phyloP scores from a whole-genome alignment of 345 rosid species.

The Pistacia atlantica region DNA sequence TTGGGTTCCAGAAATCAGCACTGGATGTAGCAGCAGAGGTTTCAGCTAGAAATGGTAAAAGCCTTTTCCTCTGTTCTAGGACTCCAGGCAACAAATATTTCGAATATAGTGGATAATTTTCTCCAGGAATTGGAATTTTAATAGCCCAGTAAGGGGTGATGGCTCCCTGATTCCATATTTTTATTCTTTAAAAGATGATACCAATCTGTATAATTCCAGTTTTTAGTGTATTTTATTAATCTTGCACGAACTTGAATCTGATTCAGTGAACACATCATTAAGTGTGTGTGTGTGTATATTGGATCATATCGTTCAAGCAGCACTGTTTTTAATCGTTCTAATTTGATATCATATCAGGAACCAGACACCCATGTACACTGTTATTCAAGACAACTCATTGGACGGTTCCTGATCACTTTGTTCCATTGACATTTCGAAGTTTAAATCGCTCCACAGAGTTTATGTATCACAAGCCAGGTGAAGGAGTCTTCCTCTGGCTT shows the following conservation, averaged over 20 bases:
- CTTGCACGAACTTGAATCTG: too few relatives aligned
- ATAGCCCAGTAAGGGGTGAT: too few relatives aligned
- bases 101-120: not conserved
- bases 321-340: not conserved
- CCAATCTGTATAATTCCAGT: too few relatives aligned
- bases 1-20: slow-evolving; percentile 46
- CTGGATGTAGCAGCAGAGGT: slow-evolving; percentile 37
- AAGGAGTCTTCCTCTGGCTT: slow-evolving; percentile 37
- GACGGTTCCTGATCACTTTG: slow-evolving; percentile 35
- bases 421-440: not conserved
- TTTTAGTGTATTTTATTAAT: too few relatives aligned
- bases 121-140: not conserved
- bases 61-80: not conserved
- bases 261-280: too few relatives aligned
- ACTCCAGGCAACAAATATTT: not conserved
- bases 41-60: slow-evolving; percentile 28
- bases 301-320: not conserved
- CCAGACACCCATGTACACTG: slow-evolving; percentile 32
- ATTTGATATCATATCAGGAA: slow-evolving; percentile 18
- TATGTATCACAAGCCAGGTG: slow-evolving; percentile 47
- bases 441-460: slow-evolving; percentile 43
- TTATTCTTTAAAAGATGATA: too few relatives aligned
- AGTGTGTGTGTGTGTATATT: too few relatives aligned
- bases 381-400: slow-evolving; percentile 34
- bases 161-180: too few relatives aligned